Conservation (phyloP, 2,329 filamentous ascomycete genomes). For the Blumeria graminis region DNA sequence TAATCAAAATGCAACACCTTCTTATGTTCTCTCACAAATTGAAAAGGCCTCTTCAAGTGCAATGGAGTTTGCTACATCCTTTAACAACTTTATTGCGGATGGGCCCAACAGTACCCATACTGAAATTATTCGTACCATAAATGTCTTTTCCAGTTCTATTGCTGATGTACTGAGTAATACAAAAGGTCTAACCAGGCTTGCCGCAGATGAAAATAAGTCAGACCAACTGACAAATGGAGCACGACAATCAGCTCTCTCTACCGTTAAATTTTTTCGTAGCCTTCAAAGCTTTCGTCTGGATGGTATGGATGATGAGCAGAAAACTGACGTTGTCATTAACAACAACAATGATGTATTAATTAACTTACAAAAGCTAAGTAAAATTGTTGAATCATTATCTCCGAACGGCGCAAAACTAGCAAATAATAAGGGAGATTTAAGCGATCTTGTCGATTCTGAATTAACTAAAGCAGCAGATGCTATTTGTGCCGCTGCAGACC, state of each 20-base stretch:
- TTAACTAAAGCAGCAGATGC: slow-evolving; percentile 84
- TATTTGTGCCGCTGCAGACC: slow-evolving; percentile 74
- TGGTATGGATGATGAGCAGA: slow-evolving; percentile 70
- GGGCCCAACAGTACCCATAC: slow-evolving; percentile 74
- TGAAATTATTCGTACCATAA: slow-evolving; percentile 82
- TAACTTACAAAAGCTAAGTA: slow-evolving; percentile 79
- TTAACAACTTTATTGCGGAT: slow-evolving; percentile 97
- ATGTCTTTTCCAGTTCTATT: slow-evolving; percentile 70
- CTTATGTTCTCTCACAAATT: slow-evolving; percentile 87
- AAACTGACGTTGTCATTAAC: slow-evolving; percentile 93
- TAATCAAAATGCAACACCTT: slow-evolving; percentile 89
- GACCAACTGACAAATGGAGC: slow-evolving; percentile 67
- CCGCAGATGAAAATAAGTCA: slow-evolving; percentile 84
- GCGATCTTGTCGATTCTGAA: slow-evolving; percentile 79
- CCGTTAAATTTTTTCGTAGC: slow-evolving; percentile 83
- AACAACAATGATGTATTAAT: slow-evolving; percentile 92
- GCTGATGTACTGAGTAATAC: slow-evolving; percentile 90
- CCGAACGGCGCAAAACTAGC: slow-evolving; percentile 66
- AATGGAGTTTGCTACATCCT: slow-evolving; percentile 91
- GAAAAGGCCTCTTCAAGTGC: slow-evolving; percentile 88
- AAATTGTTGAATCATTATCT: slow-evolving; percentile 75
- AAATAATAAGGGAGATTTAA: slow-evolving; percentile 62
- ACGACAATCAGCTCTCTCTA: slow-evolving; percentile 61
- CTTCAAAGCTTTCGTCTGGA: slow-evolving; percentile 86
- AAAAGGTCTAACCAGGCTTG: slow-evolving; percentile 80